Percentiles rank a stretch among this genome's conserved stretches.
These are phyloP conservation scores for Ostreobium quekettii DNA, from an alignment of 139 green algal genomes.

Conservation along the genomic window DNA sequence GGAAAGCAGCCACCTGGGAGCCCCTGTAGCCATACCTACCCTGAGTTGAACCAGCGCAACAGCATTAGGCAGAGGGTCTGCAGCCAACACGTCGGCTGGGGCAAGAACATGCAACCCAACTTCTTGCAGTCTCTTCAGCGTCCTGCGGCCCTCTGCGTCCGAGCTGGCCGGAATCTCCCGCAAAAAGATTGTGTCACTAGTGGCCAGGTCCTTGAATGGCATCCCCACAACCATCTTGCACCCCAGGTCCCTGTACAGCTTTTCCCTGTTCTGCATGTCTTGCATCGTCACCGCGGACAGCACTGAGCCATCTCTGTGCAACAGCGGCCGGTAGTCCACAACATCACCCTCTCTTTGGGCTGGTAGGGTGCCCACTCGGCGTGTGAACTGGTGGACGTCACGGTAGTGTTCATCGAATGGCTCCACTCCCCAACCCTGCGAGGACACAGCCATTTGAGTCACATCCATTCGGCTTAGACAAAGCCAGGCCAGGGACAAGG, in stretches of 20 bases:
- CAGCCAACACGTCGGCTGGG: conserved; percentile 50
- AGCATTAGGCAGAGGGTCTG: conserved; percentile 62
- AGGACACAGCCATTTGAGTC: too few relatives aligned
- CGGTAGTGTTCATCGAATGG: conserved; percentile 74
- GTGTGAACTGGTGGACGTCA: conserved; percentile 80
- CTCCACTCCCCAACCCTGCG: conserved; percentile 53
- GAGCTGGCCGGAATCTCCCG: conserved; percentile 43
- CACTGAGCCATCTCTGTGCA: conserved; percentile 84
- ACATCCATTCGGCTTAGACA: too few relatives aligned
- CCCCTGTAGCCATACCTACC: too few relatives aligned
- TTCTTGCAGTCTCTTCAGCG: conserved; percentile 78
- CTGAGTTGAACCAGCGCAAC: conserved; percentile 73
- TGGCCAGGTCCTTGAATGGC: conserved; percentile 98
- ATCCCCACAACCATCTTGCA: conserved; percentile 95
- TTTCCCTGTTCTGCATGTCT: conserved; percentile 38
- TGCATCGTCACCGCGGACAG: conserved; percentile 36
- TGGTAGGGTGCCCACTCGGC: conserved; percentile 67
- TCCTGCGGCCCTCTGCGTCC: conserved; percentile 48
- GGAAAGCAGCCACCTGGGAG: too few relatives aligned
- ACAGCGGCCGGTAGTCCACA: conserved; percentile 75
- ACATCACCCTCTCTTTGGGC: conserved; percentile 61
- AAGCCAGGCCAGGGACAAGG: too few relatives aligned
- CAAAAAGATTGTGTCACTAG: conserved; percentile 84
- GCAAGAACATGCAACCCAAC: conserved; percentile 77
- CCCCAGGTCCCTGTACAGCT: conserved; percentile 79